phyloP scores from a whole-genome alignment of 192 early-diverging fungal species.

The Backusella westeae region DNA sequence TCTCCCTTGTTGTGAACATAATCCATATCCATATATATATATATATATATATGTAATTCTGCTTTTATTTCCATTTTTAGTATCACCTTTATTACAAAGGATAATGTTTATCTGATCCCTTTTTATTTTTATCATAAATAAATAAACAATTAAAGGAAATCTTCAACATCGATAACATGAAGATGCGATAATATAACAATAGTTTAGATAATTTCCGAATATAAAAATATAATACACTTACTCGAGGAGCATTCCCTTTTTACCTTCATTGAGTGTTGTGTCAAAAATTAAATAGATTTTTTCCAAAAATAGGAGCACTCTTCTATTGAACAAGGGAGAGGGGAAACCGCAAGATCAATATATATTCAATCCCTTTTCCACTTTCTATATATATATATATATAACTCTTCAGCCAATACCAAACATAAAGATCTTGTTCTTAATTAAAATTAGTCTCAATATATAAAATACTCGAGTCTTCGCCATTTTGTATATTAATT shows the following conservation, averaged over 20 bases:
- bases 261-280: background rate
- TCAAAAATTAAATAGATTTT: constrained; percentile 5
- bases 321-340: background rate
- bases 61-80: background rate
- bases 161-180: background rate
- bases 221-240: background rate
- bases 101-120: background rate
- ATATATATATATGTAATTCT: background rate
- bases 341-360: background rate
- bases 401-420: background rate
- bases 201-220: background rate
- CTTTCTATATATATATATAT: background rate
- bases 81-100: background rate
- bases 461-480: too few species aligned
- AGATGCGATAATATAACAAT: background rate
- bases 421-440: background rate
- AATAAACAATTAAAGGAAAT: background rate
- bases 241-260: background rate
- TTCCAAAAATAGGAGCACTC: background rate
- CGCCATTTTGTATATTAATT: too few species aligned
- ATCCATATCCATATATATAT: background rate
- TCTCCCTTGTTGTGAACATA: background rate
- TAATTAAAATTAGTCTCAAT: too few species aligned
- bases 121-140: background rate
- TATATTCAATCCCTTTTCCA: background rate